These are phyloP conservation scores for Domatiomyces catenatus DNA, from an alignment of 2,329 filamentous ascomycete genomes.

Conservation along the genomic window DNA sequence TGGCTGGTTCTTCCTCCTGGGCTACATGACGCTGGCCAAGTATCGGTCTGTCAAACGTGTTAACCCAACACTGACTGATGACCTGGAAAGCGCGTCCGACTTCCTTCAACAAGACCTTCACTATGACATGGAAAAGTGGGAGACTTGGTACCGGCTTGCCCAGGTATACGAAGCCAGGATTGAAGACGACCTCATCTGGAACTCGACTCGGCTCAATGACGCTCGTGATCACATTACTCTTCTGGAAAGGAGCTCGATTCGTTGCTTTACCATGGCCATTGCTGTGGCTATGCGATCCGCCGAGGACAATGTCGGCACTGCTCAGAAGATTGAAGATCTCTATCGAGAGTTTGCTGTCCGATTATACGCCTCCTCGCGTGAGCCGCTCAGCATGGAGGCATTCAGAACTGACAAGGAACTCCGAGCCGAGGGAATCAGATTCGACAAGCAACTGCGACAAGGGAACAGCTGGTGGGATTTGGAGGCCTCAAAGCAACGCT, in stretches of 20 bases:
- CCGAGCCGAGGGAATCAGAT: conserved; percentile 47
- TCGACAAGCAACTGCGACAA: conserved; percentile 46
- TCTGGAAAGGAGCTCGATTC: conserved; percentile 64
- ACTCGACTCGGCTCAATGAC: conserved; percentile 80
- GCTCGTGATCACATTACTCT: conserved; percentile 58
- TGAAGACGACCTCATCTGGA: conserved; percentile 77
- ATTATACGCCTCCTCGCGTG: conserved; percentile 52
- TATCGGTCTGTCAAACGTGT: conserved; percentile 68
- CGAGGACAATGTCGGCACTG: conserved; percentile 38
- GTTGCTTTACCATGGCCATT: conserved; percentile 61
- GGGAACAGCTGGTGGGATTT: conserved; percentile 35
- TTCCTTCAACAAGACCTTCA: conserved; percentile 72
- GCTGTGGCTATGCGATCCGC: conserved; percentile 44
- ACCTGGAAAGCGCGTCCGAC: conserved; percentile 64
- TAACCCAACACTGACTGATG: conserved; percentile 64
- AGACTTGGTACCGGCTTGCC: conserved; percentile 76
- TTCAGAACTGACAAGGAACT: conserved; percentile 48
- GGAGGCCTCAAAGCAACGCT: conserved; percentile 42
- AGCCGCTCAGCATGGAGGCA: conserved; percentile 52
- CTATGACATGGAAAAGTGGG: conserved; percentile 68
- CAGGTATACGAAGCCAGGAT: conserved; percentile 79
- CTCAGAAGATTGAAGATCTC: conserved; percentile 46
- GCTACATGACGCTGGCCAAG: conserved; percentile 74
- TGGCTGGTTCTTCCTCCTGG: conserved; percentile 85
- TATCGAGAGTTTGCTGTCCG: conserved; percentile 54